Conservation (phyloP, 495 filamentous ascomycete species). For the Podospora pseudoanserina region DNA sequence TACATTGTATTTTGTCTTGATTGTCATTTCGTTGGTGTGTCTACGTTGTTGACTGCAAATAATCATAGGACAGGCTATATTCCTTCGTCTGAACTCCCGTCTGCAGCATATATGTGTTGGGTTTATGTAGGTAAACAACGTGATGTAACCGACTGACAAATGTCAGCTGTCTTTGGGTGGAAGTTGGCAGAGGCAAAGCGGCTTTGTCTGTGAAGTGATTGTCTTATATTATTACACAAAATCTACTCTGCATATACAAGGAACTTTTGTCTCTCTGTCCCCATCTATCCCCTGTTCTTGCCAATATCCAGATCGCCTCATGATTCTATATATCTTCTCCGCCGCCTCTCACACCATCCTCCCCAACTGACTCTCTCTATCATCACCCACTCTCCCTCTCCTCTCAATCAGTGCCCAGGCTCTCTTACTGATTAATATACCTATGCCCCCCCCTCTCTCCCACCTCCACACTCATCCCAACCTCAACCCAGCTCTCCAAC, state of each 20-base stretch:
- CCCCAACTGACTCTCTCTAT: neutral
- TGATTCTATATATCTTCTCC: neutral
- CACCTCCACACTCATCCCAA: slow-evolving; percentile 44
- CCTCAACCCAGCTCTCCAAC: slow-evolving; percentile 41
- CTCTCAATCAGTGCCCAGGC: neutral
- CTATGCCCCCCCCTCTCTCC: slow-evolving; percentile 37
- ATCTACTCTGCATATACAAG: neutral
- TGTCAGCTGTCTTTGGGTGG: too few relatives aligned
- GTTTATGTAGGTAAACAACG: too few relatives aligned
- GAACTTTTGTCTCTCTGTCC: neutral
- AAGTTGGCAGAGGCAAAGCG: too few relatives aligned
- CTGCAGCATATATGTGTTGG: too few relatives aligned
- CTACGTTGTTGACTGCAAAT: too few relatives aligned
- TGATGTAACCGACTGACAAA: too few relatives aligned
- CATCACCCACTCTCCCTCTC: too few relatives aligned
- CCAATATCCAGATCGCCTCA: neutral
- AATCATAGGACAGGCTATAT: too few relatives aligned
- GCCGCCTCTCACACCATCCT: neutral
- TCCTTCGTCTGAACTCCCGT: too few relatives aligned
- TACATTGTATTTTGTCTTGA: too few relatives aligned
- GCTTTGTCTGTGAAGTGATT: neutral
- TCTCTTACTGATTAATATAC: slow-evolving; percentile 37
- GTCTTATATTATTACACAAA: neutral
- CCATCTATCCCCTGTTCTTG: neutral
- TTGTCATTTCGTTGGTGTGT: too few relatives aligned